Percentiles rank a stretch among this genome's conserved stretches.
phyloP scores from a whole-genome alignment of 2,329 filamentous ascomycete genomes.

The Blastomyces emzantsi region DNA sequence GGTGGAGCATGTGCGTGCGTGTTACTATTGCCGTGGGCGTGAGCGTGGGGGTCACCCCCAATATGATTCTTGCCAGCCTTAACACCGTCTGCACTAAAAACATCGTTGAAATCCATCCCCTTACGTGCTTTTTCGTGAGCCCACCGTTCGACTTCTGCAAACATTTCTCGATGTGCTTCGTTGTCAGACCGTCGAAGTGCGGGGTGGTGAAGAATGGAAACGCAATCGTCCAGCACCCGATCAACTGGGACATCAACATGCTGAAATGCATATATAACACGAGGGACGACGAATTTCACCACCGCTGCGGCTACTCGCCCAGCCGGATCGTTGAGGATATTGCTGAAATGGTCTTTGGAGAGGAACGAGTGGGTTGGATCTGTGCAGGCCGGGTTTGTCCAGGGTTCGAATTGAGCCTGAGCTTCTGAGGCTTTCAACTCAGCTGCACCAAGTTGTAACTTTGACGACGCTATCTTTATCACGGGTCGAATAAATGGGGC shows the following conservation, averaged over 20 bases:
- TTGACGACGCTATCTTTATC: conserved; percentile 75
- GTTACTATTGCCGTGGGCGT: conserved; percentile 17
- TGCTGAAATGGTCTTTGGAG: conserved; percentile 77
- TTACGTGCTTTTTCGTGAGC: conserved; percentile 59
- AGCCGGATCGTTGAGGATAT: conserved; percentile 67
- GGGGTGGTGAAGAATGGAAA: conserved; percentile 84
- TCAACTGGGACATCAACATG: conserved; percentile 73
- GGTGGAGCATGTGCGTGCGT: background rate
- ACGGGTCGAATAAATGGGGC: conserved; percentile 88
- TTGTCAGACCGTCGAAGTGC: conserved; percentile 64
- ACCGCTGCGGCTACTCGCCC: conserved; percentile 65
- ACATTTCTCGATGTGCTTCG: conserved; percentile 85
- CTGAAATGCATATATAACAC: conserved; percentile 88
- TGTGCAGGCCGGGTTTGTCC: conserved; percentile 64
- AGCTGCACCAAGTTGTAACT: conserved; percentile 76
- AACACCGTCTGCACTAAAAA: conserved; percentile 79
- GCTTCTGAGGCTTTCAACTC: conserved; percentile 58
- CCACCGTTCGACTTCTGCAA: conserved; percentile 74
- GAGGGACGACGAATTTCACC: conserved; percentile 77
- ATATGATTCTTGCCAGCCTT: conserved; percentile 71
- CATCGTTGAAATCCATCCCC: conserved; percentile 56
- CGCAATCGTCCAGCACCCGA: conserved; percentile 72
- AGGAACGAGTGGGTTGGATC: conserved; percentile 77
- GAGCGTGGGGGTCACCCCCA: conserved; percentile 14
- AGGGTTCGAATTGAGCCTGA: conserved; percentile 68